Evolutionary conservation across 768 basidiomycete genomes (phyloP).

Genomic region (Suillus subluteus): DNA sequence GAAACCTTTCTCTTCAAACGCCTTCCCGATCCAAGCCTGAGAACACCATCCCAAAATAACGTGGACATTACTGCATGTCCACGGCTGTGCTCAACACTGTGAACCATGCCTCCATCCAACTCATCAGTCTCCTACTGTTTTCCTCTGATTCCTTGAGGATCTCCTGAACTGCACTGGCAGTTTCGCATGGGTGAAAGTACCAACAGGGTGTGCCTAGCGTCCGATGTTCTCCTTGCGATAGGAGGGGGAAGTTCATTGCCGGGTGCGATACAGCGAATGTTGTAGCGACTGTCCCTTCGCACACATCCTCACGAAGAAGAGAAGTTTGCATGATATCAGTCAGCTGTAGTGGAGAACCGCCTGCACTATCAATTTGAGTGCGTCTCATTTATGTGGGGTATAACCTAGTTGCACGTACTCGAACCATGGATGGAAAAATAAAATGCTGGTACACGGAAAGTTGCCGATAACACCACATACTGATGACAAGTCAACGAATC

Average conservation of each 20-base stretch:
- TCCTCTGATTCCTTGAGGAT: conserved; percentile 55
- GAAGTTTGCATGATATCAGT: conserved; percentile 57
- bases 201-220: conserved; percentile 73
- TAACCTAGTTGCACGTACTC: conserved; percentile 52
- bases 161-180: conserved; percentile 65
- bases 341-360: conserved; percentile 64
- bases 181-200: conserved; percentile 91
- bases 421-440: conserved; percentile 74
- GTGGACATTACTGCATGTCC: conserved; percentile 43
- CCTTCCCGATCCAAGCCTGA: not conserved
- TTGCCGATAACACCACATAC: conserved; percentile 75
- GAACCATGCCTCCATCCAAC: conserved; percentile 79
- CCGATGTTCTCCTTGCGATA: conserved; percentile 90
- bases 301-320: conserved; percentile 56
- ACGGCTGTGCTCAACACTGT: conserved; percentile 71
- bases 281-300: conserved; percentile 49
- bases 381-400: conserved; percentile 5
- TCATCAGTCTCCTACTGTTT: conserved; percentile 14
- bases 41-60: conserved; percentile 11
- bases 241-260: conserved; percentile 64
- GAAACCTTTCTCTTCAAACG: not conserved
- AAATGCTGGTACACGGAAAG: conserved; percentile 82
- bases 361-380: conserved; percentile 41
- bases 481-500: conserved; percentile 55
- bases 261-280: conserved; percentile 57